Evolutionary conservation across 2,329 filamentous ascomycete species (phyloP), one percentile per base, ranked within the genome.

Genomic region (Penicillium sp.): DNA sequence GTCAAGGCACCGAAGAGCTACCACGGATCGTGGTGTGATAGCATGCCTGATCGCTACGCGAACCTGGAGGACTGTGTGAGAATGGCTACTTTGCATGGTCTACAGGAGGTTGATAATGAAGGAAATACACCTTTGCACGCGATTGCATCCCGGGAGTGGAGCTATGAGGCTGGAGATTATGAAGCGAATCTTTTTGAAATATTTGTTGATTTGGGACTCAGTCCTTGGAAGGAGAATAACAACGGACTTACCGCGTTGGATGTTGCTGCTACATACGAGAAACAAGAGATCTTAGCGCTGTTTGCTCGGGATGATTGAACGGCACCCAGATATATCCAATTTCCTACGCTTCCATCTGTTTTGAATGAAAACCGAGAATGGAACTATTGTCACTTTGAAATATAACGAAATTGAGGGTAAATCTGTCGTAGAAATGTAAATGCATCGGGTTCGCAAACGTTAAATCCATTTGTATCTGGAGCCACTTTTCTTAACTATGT

Each of bases 231-330:
- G 36, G 55, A 55, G 30, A 55, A 57, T 40, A 52, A 42, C 15
- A 34, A 55, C 23, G 52, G 55, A 4, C 33, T 46, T 10, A 57
- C 40, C 36, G 43, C 55, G 23, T 48, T 56, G 50, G 53, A 53
- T 33, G 27, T 52, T 33, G 53, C 53, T 27, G 36, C 36, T 30
- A 46, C 41, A 23, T 52, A 44, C 20, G 41, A 20, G 20, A 34
- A 51, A 36, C 23, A 52, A 17, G 24, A 33, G 9, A 55, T 55
- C 15, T 20, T 55, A 20, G 45, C 12, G n/a, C 32, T 55, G 10
- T 55, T 49, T 44, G 53, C 49, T 13, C 42, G 49, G 18, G 42
- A 55, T 20, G 53, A 69, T 20, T 43, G 24, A 41, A 41, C 37
- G n/a, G 30, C 30, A 33, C 9, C 30, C 13, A 33, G 30, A 33